phyloP scores from a whole-genome alignment of 495 filamentous ascomycete species.

The Penicillium herquei region DNA sequence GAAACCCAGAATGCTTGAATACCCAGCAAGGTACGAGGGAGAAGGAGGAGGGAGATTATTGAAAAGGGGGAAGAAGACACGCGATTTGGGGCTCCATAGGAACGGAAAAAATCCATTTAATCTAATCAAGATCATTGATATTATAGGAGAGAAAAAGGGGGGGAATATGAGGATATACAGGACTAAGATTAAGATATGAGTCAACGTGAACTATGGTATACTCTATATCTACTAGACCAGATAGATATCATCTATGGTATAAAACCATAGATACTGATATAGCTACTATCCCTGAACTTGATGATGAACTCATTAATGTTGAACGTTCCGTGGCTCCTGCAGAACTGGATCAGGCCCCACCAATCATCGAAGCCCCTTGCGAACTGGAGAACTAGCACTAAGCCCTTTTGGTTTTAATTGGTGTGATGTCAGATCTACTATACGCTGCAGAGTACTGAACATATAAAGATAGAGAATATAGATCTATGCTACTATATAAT shows the following conservation, averaged over 20 bases:
- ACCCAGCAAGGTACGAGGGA: not conserved
- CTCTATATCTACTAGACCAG: no score
- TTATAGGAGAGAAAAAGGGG: constrained; percentile 22
- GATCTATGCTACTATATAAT: no score
- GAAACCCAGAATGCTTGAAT: not conserved
- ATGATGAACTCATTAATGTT: not conserved
- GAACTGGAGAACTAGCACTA: constrained; percentile 1
- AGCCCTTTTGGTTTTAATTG: not conserved
- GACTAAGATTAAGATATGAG: not conserved
- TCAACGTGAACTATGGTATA: no score
- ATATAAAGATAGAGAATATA: no score
- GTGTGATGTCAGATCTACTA: not conserved
- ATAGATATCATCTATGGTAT: no score
- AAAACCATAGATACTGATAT: no score
- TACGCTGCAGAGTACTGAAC: not conserved
- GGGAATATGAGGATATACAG: not conserved
- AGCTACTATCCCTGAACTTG: not conserved
- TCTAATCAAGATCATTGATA: not conserved
- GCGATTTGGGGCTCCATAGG: constrained; percentile 5
- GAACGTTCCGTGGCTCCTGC: constrained; percentile 26
- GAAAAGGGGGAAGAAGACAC: constrained; percentile 12
- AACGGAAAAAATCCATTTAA: constrained; percentile 15
- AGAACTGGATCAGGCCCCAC: constrained; percentile 23
- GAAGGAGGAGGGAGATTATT: constrained; percentile 17
- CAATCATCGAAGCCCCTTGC: constrained; percentile 19